Evolutionary conservation across 805 yeast genomes (phyloP).

Genomic region (Starmerella vitae): DNA sequence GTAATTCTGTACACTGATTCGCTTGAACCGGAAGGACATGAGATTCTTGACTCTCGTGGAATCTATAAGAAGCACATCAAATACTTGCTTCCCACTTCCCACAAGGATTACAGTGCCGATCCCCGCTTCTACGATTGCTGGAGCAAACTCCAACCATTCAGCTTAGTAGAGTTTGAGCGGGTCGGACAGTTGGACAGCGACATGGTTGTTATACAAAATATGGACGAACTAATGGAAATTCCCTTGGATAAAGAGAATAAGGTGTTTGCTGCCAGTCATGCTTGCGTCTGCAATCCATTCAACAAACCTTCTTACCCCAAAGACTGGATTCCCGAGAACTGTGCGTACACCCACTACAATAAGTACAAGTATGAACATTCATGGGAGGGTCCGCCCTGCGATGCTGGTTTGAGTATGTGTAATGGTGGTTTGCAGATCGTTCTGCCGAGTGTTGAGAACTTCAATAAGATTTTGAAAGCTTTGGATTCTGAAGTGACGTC

Average conservation of each 20-base stretch:
- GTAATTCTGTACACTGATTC: conserved; percentile 42
- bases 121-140: conserved; percentile 47
- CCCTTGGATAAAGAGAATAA: conserved; percentile 27
- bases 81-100: conserved; percentile 33
- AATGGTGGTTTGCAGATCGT: conserved; percentile 49
- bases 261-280: conserved; percentile 45
- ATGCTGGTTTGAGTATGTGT: conserved; percentile 36
- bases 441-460: conserved; percentile 31
- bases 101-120: conserved; percentile 37
- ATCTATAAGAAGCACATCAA: conserved; percentile 34
- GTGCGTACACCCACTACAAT: conserved; percentile 36
- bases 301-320: conserved; percentile 39
- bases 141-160: conserved; percentile 47
- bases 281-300: conserved; percentile 51
- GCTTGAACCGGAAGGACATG: conserved; percentile 33
- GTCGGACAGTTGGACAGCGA: conserved; percentile 46
- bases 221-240: conserved; percentile 46
- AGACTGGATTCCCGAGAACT: conserved; percentile 40
- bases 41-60: conserved; percentile 29
- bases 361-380: conserved; percentile 18
- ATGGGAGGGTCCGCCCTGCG: conserved; percentile 33
- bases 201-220: conserved; percentile 42
- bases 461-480: conserved; percentile 32
- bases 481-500: conserved; percentile 31
- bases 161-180: conserved; percentile 37